Evolutionary conservation across 495 filamentous ascomycete genomes (phyloP), one percentile per base, ranked within the genome.

Genomic region (Trypethelium eluteriae): DNA sequence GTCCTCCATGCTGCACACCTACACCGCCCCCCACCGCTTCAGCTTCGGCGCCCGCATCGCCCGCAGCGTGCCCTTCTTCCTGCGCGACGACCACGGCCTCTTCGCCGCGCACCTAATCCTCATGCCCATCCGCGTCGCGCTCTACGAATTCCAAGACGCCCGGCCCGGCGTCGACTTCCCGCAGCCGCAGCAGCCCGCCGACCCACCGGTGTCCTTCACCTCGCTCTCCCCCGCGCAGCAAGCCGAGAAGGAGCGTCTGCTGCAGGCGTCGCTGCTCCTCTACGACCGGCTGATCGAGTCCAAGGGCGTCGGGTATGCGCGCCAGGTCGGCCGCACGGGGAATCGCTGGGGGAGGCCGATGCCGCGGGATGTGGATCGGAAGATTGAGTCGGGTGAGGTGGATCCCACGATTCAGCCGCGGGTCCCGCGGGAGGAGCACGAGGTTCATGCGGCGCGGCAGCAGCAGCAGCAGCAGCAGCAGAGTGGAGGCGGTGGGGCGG

Each of bases 331-430:
- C 14, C 53, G 53, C 18, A 59, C 53, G 10, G 53, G 53, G 25
- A 36, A 18, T 10, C 53, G 53, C 32, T 59, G 53, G 53, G 53
- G 53, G 25, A 59, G 25, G 14, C 53, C 53, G 14, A 59, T 59
- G 53, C 53, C 53, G 14, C 34, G 53, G 10, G 53, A 59, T 36
- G 53, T 59, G 5, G 53, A 59, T 36, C 34, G 36, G 32, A 11
- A 59, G 32, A 36, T 59, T 59, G 53, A 34, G 32, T 7, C 18
- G 3, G 32, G 32, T 36, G 25, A 11, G 6, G 32, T 10, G 3
- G 53, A 59, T 14, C 53, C 53, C 10, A 59, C 32, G 18, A 36
- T 25, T 25, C 25, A 25, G 25, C 25, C 25, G 25, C 25, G 25
- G 25, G 25, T 25, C 25, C 25, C 25, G 25, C 25, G 25, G 25